These are phyloP conservation scores for Myxozyma udenii DNA, from an alignment of 805 yeast genomes.

Conservation along the genomic window DNA sequence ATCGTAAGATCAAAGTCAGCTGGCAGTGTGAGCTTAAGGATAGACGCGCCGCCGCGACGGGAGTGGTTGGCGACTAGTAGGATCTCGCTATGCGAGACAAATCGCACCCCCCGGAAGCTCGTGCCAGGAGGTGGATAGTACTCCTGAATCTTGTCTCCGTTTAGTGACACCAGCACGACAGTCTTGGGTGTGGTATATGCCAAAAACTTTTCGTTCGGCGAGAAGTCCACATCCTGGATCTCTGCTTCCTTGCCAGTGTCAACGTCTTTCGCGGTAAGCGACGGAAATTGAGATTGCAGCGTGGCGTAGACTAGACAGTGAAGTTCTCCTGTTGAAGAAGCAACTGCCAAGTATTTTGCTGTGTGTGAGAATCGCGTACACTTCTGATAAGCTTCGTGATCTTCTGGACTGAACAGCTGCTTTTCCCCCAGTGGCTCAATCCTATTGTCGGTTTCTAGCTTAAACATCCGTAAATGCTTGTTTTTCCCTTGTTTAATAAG, in stretches of 20 bases:
- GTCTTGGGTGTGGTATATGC: conserved; percentile 58
- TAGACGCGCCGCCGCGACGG: conserved; percentile 23
- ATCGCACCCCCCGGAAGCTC: conserved; percentile 22
- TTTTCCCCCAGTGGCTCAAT: conserved; percentile 46
- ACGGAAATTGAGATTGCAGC: conserved; percentile 42
- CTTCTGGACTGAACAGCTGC: conserved; percentile 53
- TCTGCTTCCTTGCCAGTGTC: conserved; percentile 38
- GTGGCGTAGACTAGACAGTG: conserved; percentile 58
- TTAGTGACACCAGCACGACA: conserved; percentile 53
- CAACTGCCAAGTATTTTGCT: conserved; percentile 62
- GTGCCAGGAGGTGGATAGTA: conserved; percentile 22
- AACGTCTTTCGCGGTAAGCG: conserved; percentile 45
- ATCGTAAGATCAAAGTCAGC: conserved; percentile 11
- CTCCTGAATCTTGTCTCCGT: conserved; percentile 41
- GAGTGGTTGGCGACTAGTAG: conserved; percentile 17
- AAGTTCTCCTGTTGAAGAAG: conserved; percentile 58
- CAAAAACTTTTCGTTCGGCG: conserved; percentile 63
- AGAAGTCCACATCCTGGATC: conserved; percentile 63
- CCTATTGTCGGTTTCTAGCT: conserved; percentile 32
- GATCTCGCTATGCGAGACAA: conserved; percentile 8
- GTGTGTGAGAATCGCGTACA: conserved; percentile 55
- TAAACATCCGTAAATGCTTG: conserved; percentile 67
- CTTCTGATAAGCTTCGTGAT: conserved; percentile 59
- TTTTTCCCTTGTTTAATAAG: conserved; percentile 59
- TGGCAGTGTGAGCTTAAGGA: conserved; percentile 18